Evolutionary conservation across 331 rosid species (phyloP).

Genomic region (Stylosanthes scabra): DNA sequence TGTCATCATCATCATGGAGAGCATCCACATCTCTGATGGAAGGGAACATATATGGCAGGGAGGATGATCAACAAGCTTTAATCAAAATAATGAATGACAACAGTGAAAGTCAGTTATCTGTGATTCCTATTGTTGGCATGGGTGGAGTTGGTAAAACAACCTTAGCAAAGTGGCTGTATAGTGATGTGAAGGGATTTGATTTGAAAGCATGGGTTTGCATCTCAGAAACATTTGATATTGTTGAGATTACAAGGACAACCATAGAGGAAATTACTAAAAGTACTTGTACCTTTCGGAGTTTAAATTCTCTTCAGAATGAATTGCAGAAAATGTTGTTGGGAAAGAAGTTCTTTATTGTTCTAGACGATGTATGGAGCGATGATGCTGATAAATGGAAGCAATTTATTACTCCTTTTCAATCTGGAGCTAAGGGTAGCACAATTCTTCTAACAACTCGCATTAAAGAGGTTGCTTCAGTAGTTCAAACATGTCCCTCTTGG

Average conservation of each 20-base stretch:
- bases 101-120: not conserved
- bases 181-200: constrained; percentile 20
- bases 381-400: not conserved
- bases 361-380: constrained; percentile 30
- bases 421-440: constrained; percentile 6
- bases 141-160: constrained; percentile 29
- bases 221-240: constrained; percentile 9
- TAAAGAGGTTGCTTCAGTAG: not conserved
- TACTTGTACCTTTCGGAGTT: not conserved
- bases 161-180: constrained; percentile 37
- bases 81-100: not conserved
- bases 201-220: constrained; percentile 9
- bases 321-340: not conserved
- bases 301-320: not conserved
- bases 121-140: constrained; percentile 27
- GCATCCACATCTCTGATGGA: constrained; percentile 27
- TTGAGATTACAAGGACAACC: constrained; percentile 12
- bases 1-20: constrained; percentile 28
- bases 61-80: constrained; percentile 17
- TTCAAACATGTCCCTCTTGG: not conserved
- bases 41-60: not conserved
- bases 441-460: constrained; percentile 11
- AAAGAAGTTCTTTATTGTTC: constrained; percentile 7
- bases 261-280: not conserved
- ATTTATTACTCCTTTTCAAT: not conserved